phyloP scores from a whole-genome alignment of 306 rosid species.

The Citrullus amarus region DNA sequence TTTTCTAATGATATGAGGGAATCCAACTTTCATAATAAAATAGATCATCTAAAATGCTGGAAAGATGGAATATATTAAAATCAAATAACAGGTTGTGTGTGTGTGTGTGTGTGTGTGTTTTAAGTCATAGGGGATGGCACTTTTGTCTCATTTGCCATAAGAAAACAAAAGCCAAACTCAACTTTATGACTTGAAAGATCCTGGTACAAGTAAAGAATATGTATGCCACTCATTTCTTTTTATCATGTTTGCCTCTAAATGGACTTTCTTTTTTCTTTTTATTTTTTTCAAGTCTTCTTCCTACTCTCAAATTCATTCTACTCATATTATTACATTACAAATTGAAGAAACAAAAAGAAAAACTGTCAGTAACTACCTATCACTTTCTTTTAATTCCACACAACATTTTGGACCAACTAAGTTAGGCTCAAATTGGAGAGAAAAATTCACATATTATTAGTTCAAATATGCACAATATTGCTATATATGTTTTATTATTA shows the following conservation, averaged over 20 bases:
- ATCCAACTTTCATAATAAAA: slow-evolving; percentile 7
- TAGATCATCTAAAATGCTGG: slow-evolving; percentile 12
- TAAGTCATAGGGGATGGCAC: slow-evolving; percentile 18
- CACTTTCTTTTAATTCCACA: too few relatives aligned
- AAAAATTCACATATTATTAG: too few relatives aligned
- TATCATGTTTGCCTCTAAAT: background rate
- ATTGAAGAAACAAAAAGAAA: too few relatives aligned
- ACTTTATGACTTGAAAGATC: slow-evolving; percentile 37
- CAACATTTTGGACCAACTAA: too few relatives aligned
- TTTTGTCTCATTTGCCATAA: slow-evolving; percentile 46
- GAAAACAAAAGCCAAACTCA: slow-evolving; percentile 17
- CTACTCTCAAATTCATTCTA: background rate
- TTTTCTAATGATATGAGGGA: background rate
- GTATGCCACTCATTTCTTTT: slow-evolving; percentile 34
- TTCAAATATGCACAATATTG: too few relatives aligned
- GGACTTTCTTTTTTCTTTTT: background rate
- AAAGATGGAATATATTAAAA: slow-evolving; percentile 1
- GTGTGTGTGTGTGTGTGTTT: slow-evolving; percentile 3
- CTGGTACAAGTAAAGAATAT: slow-evolving; percentile 85
- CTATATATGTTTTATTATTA: too few relatives aligned
- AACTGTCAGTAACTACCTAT: too few relatives aligned
- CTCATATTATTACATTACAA: background rate
- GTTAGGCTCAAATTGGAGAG: too few relatives aligned
- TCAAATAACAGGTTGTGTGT: background rate
- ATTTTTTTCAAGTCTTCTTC: background rate